Percentiles rank a stretch among this genome's conserved stretches.
Conservation (phyloP, 2,329 filamentous ascomycete species). For the Fusarium compactum region DNA sequence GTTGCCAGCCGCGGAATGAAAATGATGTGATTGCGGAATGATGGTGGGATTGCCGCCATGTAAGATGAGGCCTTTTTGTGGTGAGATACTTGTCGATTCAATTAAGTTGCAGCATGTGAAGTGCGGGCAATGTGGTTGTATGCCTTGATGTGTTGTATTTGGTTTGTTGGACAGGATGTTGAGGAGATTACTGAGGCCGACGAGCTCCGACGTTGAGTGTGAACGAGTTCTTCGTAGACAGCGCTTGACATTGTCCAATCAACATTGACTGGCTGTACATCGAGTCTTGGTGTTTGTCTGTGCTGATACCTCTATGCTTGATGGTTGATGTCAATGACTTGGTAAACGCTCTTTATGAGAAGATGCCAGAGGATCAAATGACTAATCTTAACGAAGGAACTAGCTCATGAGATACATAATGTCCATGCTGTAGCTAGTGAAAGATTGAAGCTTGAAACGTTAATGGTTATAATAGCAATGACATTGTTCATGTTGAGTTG, state of each 20-base stretch:
- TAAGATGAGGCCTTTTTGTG: constrained; percentile 14
- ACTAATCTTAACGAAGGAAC: neutral
- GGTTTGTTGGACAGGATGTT: neutral
- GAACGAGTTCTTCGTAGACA: neutral
- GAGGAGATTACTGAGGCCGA: neutral
- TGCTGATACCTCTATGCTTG: no score
- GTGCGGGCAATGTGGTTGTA: constrained; percentile 14
- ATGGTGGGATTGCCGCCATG: neutral
- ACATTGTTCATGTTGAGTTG: neutral
- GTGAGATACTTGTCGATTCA: constrained; percentile 1
- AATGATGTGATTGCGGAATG: constrained; percentile 16
- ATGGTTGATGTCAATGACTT: neutral
- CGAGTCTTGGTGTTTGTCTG: neutral
- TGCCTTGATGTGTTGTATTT: constrained; percentile 19
- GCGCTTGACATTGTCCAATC: neutral
- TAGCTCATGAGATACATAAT: rapidly evolving
- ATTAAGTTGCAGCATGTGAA: neutral
- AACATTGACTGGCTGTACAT: neutral
- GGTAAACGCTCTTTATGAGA: neutral
- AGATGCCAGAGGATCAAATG: neutral
- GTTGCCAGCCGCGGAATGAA: constrained; percentile 6
- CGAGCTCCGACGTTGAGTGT: neutral
- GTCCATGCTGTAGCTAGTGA: no score
- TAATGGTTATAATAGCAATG: no score
- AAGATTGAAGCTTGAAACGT: neutral